Conservation (phyloP, 192 early-diverging fungal species). For the Coemansia sp. region DNA sequence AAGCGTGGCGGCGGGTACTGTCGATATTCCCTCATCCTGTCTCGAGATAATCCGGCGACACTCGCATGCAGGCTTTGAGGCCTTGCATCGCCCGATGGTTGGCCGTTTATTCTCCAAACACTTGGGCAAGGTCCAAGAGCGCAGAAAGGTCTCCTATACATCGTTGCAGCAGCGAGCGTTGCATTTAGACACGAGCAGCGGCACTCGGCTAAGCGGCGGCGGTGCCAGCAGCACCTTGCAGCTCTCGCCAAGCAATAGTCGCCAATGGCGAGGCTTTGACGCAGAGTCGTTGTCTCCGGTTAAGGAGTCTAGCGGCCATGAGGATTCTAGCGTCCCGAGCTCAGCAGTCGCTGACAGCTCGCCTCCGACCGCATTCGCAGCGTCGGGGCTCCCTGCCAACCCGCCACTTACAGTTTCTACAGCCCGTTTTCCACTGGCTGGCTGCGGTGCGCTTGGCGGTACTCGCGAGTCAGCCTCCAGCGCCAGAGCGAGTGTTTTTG, state of each 20-base stretch:
- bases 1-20: constrained; percentile 53
- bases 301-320: constrained; percentile 28
- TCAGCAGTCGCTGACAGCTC: not conserved
- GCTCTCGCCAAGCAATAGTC: not conserved
- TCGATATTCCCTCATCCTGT: constrained; percentile 50
- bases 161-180: constrained; percentile 21
- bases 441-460: not conserved
- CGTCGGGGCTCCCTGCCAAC: not conserved
- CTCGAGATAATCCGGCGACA: constrained; percentile 52
- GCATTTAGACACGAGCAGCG: not conserved
- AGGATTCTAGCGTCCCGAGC: constrained; percentile 18
- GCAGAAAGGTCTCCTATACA: constrained; percentile 46
- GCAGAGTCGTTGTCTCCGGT: constrained; percentile 37
- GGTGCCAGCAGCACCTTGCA: not conserved
- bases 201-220: not conserved
- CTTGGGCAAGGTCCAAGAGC: constrained; percentile 49
- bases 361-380: constrained; percentile 2
- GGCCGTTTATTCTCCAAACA: constrained; percentile 53
- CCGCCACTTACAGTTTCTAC: not conserved
- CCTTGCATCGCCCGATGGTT: constrained; percentile 49
- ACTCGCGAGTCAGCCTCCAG: not conserved
- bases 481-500: not conserved
- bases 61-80: constrained; percentile 49
- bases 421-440: not conserved
- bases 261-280: constrained; percentile 22